Conservation (phyloP, 2,329 filamentous ascomycete species). For the Teratosphaeriaceae sp. region DNA sequence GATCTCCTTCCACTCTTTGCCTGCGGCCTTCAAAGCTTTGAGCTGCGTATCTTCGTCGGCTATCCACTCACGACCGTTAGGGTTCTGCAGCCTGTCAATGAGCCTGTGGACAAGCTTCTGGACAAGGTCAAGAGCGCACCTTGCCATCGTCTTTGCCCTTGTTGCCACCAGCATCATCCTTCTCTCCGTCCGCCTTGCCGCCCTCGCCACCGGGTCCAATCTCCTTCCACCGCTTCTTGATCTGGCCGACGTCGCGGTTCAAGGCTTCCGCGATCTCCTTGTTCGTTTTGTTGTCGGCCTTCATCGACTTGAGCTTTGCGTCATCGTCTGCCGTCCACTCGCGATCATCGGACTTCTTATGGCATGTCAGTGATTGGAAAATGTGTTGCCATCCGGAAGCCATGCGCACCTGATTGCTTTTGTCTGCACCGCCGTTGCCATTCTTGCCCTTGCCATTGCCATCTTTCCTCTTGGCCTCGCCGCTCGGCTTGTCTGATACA, state of each 20-base stretch:
- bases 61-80: constrained; percentile 13
- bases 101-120: neutral
- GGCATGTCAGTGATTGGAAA: too few species aligned
- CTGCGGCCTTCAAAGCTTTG: constrained; percentile 28
- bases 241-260: neutral
- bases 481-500: constrained; percentile 8
- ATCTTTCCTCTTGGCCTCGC: constrained; percentile 7
- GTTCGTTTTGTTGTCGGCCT: neutral
- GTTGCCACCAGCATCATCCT: constrained; percentile 3
- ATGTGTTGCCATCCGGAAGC: neutral
- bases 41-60: constrained; percentile 36
- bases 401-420: constrained; percentile 1
- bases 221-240: neutral
- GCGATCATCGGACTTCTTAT: too few species aligned
- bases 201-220: neutral
- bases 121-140: neutral
- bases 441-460: constrained; percentile 1
- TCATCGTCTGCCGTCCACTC: neutral
- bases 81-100: constrained; percentile 4
- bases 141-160: constrained; percentile 2
- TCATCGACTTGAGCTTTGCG: neutral
- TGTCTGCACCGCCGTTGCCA: neutral
- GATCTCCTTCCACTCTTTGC: constrained; percentile 28
- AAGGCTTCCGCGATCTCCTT: neutral
- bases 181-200: constrained; percentile 5